phyloP scores from a whole-genome alignment of 768 basidiomycete genomes.

The Rhodotorula babjevae region DNA sequence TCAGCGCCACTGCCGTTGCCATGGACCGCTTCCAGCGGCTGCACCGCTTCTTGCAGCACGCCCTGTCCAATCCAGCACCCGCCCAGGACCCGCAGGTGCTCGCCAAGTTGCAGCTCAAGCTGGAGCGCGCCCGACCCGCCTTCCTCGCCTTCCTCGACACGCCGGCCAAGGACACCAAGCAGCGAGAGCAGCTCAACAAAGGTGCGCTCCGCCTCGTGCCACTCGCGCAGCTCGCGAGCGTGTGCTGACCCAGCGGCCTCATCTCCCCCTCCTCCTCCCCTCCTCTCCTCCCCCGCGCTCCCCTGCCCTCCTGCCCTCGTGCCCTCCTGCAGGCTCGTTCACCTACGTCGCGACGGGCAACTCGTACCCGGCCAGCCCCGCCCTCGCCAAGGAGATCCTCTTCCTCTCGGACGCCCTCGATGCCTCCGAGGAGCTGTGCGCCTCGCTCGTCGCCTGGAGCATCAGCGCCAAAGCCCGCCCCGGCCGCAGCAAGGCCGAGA shows the following conservation, averaged over 20 bases:
- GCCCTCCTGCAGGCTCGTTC: constrained; percentile 30
- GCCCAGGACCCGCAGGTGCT: constrained; percentile 6
- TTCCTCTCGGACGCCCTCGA: constrained; percentile 76
- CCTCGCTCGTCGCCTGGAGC: constrained; percentile 52
- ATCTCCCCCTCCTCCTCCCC: not conserved
- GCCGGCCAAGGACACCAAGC: constrained; percentile 33
- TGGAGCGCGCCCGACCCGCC: constrained; percentile 36
- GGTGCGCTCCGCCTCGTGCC: constrained; percentile 18
- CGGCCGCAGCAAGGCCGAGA: constrained; percentile 44
- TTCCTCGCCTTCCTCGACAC: constrained; percentile 40
- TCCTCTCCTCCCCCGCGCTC: not conserved
- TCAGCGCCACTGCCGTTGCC: not conserved
- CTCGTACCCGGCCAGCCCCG: constrained; percentile 58
- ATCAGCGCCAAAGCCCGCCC: constrained; percentile 63
- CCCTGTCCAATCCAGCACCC: constrained; percentile 16
- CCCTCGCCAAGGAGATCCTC: constrained; percentile 71
- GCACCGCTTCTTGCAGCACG: constrained; percentile 18
- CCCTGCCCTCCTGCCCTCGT: too few species aligned
- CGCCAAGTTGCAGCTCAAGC: constrained; percentile 34
- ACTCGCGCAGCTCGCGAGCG: not conserved
- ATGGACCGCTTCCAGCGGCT: constrained; percentile 36
- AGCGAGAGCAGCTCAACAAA: constrained; percentile 41
- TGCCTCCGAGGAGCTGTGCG: constrained; percentile 75
- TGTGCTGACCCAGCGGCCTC: not conserved
- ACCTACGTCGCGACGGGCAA: constrained; percentile 41